These are phyloP conservation scores for Porcisia deanei DNA, from an alignment of 208 protist species.

Conservation along the genomic window DNA sequence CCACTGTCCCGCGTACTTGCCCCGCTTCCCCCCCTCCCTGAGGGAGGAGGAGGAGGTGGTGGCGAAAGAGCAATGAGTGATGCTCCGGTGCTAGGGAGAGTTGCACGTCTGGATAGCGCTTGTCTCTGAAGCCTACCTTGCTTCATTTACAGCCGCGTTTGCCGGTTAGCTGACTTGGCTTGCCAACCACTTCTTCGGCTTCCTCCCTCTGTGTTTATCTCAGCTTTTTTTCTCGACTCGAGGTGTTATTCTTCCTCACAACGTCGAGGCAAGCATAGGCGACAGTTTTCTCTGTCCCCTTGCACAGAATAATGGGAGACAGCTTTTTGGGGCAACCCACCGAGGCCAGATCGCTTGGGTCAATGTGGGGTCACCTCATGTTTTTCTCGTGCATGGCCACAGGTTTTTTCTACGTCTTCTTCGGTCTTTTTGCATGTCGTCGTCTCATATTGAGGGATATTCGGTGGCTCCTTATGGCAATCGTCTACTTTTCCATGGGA, in stretches of 20 bases:
- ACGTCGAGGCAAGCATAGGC: background rate
- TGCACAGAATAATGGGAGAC: constrained; percentile 15
- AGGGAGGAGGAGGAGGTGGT: background rate
- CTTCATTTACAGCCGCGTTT: background rate
- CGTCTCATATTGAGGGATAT: constrained; percentile 54
- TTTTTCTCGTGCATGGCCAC: constrained; percentile 56
- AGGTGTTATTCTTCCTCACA: too few relatives aligned
- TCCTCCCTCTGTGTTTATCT: background rate
- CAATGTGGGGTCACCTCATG: constrained; percentile 63
- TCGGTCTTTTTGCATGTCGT: constrained; percentile 63
- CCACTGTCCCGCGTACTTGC: background rate
- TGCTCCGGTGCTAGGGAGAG: background rate
- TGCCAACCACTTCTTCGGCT: background rate
- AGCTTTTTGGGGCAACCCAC: constrained; percentile 30
- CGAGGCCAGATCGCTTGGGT: constrained; percentile 14
- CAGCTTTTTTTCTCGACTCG: background rate
- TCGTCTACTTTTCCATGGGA: constrained; percentile 65
- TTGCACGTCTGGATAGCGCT: background rate
- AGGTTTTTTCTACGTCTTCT: constrained; percentile 55
- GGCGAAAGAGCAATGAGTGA: background rate
- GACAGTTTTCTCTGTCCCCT: background rate
- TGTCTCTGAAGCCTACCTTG: background rate
- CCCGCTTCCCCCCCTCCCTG: background rate
- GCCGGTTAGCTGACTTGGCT: too few relatives aligned
- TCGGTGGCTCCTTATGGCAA: constrained; percentile 54